Conservation (phyloP, 2,329 filamentous ascomycete genomes). For the Stromatinia cepivora region DNA sequence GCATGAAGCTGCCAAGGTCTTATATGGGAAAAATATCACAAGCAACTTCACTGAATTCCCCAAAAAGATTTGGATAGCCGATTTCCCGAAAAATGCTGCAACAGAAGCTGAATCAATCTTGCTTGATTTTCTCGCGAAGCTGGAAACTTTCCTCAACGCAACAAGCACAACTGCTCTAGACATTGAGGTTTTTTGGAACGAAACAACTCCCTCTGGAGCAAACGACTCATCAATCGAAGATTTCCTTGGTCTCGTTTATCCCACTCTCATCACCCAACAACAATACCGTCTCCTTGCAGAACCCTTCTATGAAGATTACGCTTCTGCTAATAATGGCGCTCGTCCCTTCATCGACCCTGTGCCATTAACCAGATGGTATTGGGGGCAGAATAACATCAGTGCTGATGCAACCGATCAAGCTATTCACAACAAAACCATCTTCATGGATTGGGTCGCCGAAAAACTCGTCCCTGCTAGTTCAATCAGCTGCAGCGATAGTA, state of each 20-base stretch:
- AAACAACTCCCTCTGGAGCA: slow-evolving; percentile 38
- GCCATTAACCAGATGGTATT: slow-evolving; percentile 50
- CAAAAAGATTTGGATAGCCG: slow-evolving; percentile 44
- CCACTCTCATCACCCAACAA: slow-evolving; percentile 49
- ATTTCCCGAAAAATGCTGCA: slow-evolving; percentile 45
- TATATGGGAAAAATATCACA: slow-evolving; percentile 50
- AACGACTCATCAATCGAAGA: slow-evolving; percentile 39
- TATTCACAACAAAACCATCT: slow-evolving; percentile 51
- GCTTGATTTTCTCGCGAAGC: slow-evolving; percentile 46
- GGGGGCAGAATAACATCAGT: slow-evolving; percentile 45
- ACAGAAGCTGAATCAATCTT: slow-evolving; percentile 44
- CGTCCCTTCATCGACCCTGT: slow-evolving; percentile 52
- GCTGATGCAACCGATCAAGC: slow-evolving; percentile 46
- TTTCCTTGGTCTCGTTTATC: slow-evolving; percentile 49
- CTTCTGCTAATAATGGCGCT: slow-evolving; percentile 47
- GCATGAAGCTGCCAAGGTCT: slow-evolving; percentile 46
- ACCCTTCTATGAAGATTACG: slow-evolving; percentile 53
- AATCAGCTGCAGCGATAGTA: slow-evolving; percentile 50
- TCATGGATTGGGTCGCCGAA: slow-evolving; percentile 49
- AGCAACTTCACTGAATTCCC: slow-evolving; percentile 45
- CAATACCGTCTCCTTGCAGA: slow-evolving; percentile 49
- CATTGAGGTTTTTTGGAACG: slow-evolving; percentile 28
- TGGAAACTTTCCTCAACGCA: slow-evolving; percentile 46
- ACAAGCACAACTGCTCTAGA: slow-evolving; percentile 38
- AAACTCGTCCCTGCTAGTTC: slow-evolving; percentile 47